These are phyloP conservation scores for Mucor plumbeus DNA, from an alignment of 371 early-diverging fungal genomes.

Conservation along the genomic window DNA sequence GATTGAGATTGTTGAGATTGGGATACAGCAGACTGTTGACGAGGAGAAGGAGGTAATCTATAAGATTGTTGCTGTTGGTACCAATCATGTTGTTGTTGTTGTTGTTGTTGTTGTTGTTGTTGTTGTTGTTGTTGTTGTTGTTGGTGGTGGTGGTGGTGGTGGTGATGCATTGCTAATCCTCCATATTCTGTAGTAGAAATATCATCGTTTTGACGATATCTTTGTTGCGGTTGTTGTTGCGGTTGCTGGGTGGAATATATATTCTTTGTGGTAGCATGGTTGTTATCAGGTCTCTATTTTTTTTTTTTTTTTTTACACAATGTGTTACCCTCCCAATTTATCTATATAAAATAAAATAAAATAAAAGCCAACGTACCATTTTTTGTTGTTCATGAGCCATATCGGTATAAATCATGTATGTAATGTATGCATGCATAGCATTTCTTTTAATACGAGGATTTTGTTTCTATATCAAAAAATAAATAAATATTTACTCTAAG, in stretches of 20 bases:
- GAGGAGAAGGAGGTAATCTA: conserved; percentile 23
- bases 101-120: conserved; percentile 13
- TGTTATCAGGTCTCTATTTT: conserved; percentile 10
- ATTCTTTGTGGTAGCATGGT: neutral
- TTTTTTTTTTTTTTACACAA: conserved; percentile 1
- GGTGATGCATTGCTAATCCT: conserved; percentile 2
- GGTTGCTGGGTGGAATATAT: conserved; percentile 2
- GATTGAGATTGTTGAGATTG: conserved; percentile 2
- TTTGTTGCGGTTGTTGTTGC: neutral
- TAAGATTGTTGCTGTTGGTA: conserved; percentile 22
- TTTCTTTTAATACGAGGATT: conserved; percentile 61
- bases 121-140: conserved; percentile 13
- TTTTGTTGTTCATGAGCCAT: conserved; percentile 34
- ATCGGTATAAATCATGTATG: conserved; percentile 64
- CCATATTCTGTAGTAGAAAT: conserved; percentile 1
- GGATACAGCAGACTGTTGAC: conserved; percentile 17
- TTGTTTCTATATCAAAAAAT: conserved; percentile 43
- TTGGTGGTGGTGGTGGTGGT: conserved; percentile 8
- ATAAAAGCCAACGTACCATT: neutral
- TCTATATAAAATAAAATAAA: neutral
- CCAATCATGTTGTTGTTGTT: conserved; percentile 19
- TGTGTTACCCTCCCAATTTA: conserved; percentile 5
- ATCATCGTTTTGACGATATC: neutral
- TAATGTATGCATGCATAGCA: conserved; percentile 64
- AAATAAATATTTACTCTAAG: neutral